Evolutionary conservation across 305 asterid genomes (phyloP).

Genomic region (Solanum chacoense): DNA sequence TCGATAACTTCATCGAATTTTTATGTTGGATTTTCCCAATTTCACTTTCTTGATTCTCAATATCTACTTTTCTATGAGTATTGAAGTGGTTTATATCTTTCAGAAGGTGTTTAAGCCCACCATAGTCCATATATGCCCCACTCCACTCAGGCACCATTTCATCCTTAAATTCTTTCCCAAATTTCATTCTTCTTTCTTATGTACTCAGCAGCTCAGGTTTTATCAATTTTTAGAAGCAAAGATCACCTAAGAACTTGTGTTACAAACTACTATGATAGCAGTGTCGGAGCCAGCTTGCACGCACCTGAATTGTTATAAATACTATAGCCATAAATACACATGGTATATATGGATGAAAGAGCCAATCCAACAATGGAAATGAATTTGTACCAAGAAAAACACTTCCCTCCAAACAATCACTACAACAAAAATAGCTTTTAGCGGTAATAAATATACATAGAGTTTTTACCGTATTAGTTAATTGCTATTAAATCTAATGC

Average conservation of each 20-base stretch:
- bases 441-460: too few species aligned
- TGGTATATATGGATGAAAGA: not conserved
- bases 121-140: constrained; percentile 66
- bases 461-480: not conserved
- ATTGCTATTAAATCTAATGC: too few species aligned
- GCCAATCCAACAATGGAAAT: not conserved
- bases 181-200: constrained; percentile 33
- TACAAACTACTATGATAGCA: not conserved
- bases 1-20: not conserved
- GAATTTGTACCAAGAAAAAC: not conserved
- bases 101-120: not conserved
- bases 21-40: not conserved
- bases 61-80: constrained; percentile 18
- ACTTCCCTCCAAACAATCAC: not conserved
- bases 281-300: not conserved
- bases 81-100: not conserved
- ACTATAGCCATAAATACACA: not conserved
- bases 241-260: not conserved
- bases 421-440: too few species aligned
- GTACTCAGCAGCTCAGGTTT: not conserved
- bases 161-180: constrained; percentile 51
- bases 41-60: constrained; percentile 43
- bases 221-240: not conserved
- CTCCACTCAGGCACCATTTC: constrained; percentile 73
- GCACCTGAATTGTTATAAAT: not conserved